A percentile compares a stretch with the other conserved stretches of the same genome.
Evolutionary conservation across 2,329 filamentous ascomycete species (phyloP).

Genomic region (Pseudogymnoascus sp.): DNA sequence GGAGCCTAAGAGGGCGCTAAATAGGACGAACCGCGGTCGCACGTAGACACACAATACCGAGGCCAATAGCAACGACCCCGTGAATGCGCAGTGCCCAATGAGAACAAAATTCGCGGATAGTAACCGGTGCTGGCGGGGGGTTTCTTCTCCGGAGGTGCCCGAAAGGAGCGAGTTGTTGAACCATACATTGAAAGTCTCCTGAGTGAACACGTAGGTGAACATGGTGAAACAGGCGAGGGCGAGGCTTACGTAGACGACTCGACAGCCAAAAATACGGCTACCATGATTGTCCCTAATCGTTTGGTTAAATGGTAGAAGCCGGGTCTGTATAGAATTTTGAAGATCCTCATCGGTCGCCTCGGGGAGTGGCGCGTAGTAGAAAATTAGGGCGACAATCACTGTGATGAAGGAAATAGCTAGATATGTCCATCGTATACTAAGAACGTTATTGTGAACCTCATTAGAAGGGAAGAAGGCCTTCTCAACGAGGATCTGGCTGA

Average conservation of each 20-base stretch:
- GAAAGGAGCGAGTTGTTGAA: slow-evolving; percentile 43
- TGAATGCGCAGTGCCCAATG: slow-evolving; percentile 27
- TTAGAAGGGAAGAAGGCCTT: slow-evolving; percentile 55
- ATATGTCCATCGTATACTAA: slow-evolving; percentile 74
- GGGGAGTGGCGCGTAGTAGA: slow-evolving; percentile 55
- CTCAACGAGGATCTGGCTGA: slow-evolving; percentile 64
- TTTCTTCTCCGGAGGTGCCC: slow-evolving; percentile 28
- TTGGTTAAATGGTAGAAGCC: slow-evolving; percentile 56
- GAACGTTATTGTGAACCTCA: slow-evolving; percentile 35
- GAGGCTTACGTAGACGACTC: slow-evolving; percentile 38
- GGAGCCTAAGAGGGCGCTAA: slow-evolving; percentile 54
- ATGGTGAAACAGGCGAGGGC: slow-evolving; percentile 67
- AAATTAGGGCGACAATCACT: slow-evolving; percentile 55
- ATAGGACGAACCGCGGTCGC: slow-evolving; percentile 52
- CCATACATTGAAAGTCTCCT: slow-evolving; percentile 56
- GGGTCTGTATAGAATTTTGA: slow-evolving; percentile 44
- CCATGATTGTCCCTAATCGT: slow-evolving; percentile 70
- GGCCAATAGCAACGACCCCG: slow-evolving; percentile 63
- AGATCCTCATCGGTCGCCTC: slow-evolving; percentile 41
- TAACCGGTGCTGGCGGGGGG: slow-evolving; percentile 12
- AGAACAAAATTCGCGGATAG: slow-evolving; percentile 37
- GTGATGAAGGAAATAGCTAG: slow-evolving; percentile 66
- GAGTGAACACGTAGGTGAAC: slow-evolving; percentile 70
- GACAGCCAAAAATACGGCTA: slow-evolving; percentile 52
- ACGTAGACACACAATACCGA: slow-evolving; percentile 60